Conservation (phyloP, 2,329 filamentous ascomycete genomes). For the Colletotrichum lini region DNA sequence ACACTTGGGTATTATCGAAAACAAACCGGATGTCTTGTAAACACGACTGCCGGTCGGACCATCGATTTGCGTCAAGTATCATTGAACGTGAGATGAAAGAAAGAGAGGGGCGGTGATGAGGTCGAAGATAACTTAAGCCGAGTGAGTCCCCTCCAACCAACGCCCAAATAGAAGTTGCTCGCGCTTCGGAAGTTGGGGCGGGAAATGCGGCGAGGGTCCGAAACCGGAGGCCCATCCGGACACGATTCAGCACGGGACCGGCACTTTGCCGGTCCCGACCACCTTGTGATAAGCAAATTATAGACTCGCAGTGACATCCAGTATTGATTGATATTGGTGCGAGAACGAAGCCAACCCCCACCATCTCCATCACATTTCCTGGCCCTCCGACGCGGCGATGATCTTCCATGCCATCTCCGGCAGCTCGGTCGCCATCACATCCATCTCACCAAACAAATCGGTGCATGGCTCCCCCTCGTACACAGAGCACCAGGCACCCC, state of each 20-base stretch:
- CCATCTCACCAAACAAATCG: slow-evolving; percentile 67
- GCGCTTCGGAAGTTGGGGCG: neutral
- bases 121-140: neutral
- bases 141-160: neutral
- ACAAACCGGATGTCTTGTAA: no score
- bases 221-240: slow-evolving; percentile 34
- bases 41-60: neutral
- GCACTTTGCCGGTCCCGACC: slow-evolving; percentile 29
- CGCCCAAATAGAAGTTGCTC: neutral
- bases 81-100: neutral
- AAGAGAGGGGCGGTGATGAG: neutral
- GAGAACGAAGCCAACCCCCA: neutral
- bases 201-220: slow-evolving; percentile 19
- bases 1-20: no score
- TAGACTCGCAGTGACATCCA: neutral
- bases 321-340: neutral
- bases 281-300: slow-evolving; percentile 10
- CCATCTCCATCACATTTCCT: neutral
- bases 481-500: slow-evolving; percentile 67
- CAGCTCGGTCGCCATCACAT: slow-evolving; percentile 63
- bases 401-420: slow-evolving; percentile 63
- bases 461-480: slow-evolving; percentile 65
- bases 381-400: slow-evolving; percentile 46
- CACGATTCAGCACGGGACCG: slow-evolving; percentile 20
- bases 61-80: neutral